Percentiles rank a stretch among this genome's conserved stretches.
phyloP scores from a whole-genome alignment of 768 basidiomycete species.

The Suillus discolor region DNA sequence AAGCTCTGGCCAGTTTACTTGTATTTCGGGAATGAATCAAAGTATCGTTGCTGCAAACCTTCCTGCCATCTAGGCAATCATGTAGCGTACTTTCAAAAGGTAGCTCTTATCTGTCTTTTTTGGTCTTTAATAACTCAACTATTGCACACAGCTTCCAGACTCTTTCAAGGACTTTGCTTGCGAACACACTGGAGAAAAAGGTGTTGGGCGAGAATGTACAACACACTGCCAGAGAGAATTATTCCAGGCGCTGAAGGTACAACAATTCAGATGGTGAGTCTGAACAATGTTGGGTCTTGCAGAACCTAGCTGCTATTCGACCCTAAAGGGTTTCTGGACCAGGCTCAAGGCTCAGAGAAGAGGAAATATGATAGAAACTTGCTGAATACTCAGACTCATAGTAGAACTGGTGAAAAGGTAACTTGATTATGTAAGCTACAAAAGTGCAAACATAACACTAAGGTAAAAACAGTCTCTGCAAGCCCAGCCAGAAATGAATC shows the following conservation, averaged over 20 bases:
- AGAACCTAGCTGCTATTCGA: too few species aligned
- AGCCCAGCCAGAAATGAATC: too few species aligned
- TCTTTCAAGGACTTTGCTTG: slow-evolving; percentile 10
- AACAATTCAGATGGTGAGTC: too few species aligned
- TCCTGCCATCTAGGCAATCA: slow-evolving; percentile 13
- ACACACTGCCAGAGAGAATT: slow-evolving; percentile 21
- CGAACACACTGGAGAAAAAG: background rate
- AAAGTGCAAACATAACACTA: too few species aligned
- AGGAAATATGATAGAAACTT: too few species aligned
- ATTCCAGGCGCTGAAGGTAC: slow-evolving; percentile 18
- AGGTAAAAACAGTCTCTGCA: too few species aligned
- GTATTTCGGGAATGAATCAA: slow-evolving; percentile 24
- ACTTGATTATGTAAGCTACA: too few species aligned
- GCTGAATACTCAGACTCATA: too few species aligned
- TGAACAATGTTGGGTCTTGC: too few species aligned
- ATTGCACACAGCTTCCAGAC: slow-evolving; percentile 14
- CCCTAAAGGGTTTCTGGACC: too few species aligned
- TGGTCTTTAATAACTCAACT: background rate
- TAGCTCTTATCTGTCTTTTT: background rate
- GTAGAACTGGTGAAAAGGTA: too few species aligned
- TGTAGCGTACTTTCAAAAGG: slow-evolving; percentile 13
- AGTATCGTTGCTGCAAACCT: slow-evolving; percentile 23
- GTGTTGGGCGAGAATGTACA: background rate
- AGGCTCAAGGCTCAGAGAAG: too few species aligned
- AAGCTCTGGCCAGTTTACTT: slow-evolving; percentile 28